Conservation (phyloP, 2,329 filamentous ascomycete genomes). For the Curvularia lunata region DNA sequence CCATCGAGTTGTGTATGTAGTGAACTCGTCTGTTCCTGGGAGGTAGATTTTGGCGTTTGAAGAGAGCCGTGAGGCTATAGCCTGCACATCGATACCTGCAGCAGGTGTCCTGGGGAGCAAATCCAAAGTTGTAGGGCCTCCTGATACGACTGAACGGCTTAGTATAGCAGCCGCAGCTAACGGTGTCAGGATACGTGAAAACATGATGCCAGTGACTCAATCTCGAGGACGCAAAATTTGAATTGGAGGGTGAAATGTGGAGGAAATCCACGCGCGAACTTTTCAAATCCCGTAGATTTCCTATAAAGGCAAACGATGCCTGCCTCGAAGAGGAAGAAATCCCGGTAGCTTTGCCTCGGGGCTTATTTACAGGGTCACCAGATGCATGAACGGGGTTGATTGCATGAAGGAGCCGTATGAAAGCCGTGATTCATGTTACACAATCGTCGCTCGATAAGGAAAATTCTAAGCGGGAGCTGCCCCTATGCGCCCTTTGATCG, state of each 20-base stretch:
- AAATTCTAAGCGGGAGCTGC: not conserved
- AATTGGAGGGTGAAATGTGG: not conserved
- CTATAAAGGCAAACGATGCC: not conserved
- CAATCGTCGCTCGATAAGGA: not conserved
- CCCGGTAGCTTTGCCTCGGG: not conserved
- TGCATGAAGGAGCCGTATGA: not conserved
- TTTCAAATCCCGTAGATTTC: not conserved
- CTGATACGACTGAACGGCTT: not conserved
- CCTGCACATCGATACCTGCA: constrained; percentile 24
- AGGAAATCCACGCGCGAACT: not conserved
- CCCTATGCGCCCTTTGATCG: not conserved
- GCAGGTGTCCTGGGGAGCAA: constrained; percentile 16
- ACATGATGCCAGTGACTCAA: not conserved
- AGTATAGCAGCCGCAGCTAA: not conserved
- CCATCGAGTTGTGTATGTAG: constrained; percentile 18
- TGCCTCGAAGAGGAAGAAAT: not conserved
- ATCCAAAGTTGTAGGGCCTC: not conserved
- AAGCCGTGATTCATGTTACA: not conserved
- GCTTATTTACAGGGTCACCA: not conserved
- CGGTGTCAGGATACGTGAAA: not conserved
- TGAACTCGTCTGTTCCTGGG: constrained; percentile 22
- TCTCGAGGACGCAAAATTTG: not conserved
- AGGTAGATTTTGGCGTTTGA: constrained; percentile 24
- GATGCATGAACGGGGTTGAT: not conserved
- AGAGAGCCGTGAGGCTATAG: constrained; percentile 25